These are phyloP conservation scores for Cyclotella choctawhatcheeana DNA, from an alignment of 108 stramenopile genomes.

Conservation along the genomic window DNA sequence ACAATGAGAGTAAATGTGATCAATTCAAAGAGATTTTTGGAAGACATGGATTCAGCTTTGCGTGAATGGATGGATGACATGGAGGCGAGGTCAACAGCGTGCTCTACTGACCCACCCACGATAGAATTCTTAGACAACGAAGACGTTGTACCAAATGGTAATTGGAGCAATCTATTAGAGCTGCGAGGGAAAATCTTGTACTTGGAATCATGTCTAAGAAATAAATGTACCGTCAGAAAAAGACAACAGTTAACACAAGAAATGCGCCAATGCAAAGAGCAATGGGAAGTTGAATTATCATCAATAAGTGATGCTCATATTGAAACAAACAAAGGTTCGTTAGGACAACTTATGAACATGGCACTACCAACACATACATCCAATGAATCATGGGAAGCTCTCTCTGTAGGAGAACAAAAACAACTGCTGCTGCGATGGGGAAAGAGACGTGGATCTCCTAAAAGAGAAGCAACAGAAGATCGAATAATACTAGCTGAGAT, in stretches of 20 bases:
- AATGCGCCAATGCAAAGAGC: slow-evolving; percentile 28
- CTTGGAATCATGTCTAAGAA: slow-evolving; percentile 33
- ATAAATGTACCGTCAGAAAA: slow-evolving; percentile 38
- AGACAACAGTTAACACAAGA: slow-evolving; percentile 34
- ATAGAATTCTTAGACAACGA: background rate
- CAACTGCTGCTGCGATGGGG: slow-evolving; percentile 55
- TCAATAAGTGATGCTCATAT: background rate
- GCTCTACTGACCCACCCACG: background rate
- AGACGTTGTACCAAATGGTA: background rate
- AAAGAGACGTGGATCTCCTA: slow-evolving; percentile 41
- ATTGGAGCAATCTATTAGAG: slow-evolving; percentile 15
- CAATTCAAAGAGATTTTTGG: slow-evolving; percentile 36
- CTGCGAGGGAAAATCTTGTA: slow-evolving; percentile 27
- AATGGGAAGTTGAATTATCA: slow-evolving; percentile 26
- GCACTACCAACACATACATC: slow-evolving; percentile 9
- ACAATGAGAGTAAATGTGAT: slow-evolving; percentile 32
- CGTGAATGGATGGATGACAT: slow-evolving; percentile 23
- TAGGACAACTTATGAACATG: slow-evolving; percentile 22
- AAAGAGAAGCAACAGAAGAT: slow-evolving; percentile 69
- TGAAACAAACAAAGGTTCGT: background rate
- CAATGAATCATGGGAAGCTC: slow-evolving; percentile 7
- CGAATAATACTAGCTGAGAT: slow-evolving; percentile 68
- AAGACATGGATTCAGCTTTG: slow-evolving; percentile 32
- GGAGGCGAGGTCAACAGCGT: background rate
- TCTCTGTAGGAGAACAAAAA: slow-evolving; percentile 27